Percentiles rank a stretch among this genome's conserved stretches.
phyloP scores from a whole-genome alignment of 176 grass and related monocot species.

The Zea mays region DNA sequence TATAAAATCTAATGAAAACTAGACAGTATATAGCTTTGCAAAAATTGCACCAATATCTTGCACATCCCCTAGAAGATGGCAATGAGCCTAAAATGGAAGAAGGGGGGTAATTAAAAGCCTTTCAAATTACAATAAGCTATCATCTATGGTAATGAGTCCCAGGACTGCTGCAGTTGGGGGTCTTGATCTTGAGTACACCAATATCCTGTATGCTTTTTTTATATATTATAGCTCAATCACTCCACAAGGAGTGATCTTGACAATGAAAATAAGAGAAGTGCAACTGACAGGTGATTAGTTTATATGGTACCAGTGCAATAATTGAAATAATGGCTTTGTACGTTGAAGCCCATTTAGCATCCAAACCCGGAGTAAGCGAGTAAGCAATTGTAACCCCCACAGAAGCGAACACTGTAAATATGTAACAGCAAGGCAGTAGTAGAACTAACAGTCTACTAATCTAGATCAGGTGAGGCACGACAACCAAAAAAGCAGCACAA shows the following conservation, averaged over 20 bases:
- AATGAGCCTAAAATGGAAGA: background rate
- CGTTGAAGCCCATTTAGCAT: background rate
- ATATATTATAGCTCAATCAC: constrained; percentile 5
- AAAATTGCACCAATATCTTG: background rate
- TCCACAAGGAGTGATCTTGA: constrained; percentile 28
- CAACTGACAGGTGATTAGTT: constrained; percentile 15
- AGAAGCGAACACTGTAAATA: constrained; percentile 3
- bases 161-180: too few relatives aligned
- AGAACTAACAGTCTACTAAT: background rate
- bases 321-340: constrained; percentile 4
- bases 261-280: constrained; percentile 8
- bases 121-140: background rate
- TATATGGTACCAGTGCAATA: constrained; percentile 17
- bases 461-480: constrained; percentile 2
- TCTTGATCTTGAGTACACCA: background rate
- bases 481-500: constrained; percentile 14
- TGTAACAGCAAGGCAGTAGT: background rate
- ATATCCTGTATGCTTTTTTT: background rate
- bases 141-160: background rate
- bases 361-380: background rate
- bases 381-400: constrained; percentile 8
- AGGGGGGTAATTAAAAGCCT: background rate
- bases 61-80: background rate
- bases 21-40: background rate
- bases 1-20: background rate